Evolutionary conservation across 73 alveolate species (phyloP), one percentile per base, ranked within the genome.

Genomic region (Breviolum minutum): DNA sequence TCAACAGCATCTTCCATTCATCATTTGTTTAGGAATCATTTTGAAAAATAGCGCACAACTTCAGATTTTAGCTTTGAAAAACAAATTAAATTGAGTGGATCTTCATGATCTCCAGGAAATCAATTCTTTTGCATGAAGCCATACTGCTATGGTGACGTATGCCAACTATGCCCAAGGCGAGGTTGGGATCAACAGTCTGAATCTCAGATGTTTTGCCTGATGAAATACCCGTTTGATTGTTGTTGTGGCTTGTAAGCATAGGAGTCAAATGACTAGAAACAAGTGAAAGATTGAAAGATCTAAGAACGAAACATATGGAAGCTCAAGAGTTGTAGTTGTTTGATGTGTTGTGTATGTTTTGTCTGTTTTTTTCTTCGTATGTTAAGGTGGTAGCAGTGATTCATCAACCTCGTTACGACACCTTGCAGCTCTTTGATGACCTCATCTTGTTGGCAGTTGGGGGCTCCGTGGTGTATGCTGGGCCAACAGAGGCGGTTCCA

Each of bases 371-470:
- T 0, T 76, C n/a, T n/a, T n/a, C n/a, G n/a, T n/a, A n/a, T 22
- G 30, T 32, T 7, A 48, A 94, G 99, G 99, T 94, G 48, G 99
- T 94, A 8, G 99, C 99, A 14, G 99, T 94, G 74, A 94, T 94
- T 62, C 99, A 94, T n/a, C 99, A 94, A 32, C 99, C 99, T 8
- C 99, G 99, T 63, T 94, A 94, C 99, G 99, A 94, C 48, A 94
- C 99, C 5, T 87, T 94, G 94, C 94, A 82, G 77, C 99, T 94
- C 63, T 94, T 94, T 20, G 99, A 94, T 48, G 99, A 94, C 86
- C 94, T 94, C 30, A 64, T 68, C 66, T 87, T 68, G 68, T 54
- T 92, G 89, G 98, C 98, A 8, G 86, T 61, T 16, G 98, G 98
- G n/a, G 98, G 98, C 32, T 74, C 68, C 60, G 83, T 92, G 81